phyloP scores from a whole-genome alignment of 352 stramenopile species.

The Globisporangium takayamanum region DNA sequence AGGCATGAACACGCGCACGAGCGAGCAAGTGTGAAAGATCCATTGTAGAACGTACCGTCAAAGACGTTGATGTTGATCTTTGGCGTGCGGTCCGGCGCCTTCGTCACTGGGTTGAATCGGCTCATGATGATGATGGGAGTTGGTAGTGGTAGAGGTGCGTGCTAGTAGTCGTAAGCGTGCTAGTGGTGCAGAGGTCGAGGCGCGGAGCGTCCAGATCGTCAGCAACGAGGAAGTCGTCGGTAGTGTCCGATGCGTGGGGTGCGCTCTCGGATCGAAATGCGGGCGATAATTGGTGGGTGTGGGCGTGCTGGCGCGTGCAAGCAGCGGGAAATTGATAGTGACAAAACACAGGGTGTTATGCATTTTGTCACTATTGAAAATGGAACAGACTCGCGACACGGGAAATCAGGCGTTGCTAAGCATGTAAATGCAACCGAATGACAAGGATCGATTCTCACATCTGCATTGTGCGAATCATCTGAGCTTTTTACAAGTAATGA shows the following conservation, averaged over 20 bases:
- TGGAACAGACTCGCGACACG: no score
- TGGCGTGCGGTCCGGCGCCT: constrained; percentile 13
- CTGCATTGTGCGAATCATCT: no score
- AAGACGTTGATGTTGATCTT: constrained; percentile 19
- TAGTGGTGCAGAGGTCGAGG: background rate
- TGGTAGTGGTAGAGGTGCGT: background rate
- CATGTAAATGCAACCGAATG: no score
- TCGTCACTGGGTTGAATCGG: constrained; percentile 10
- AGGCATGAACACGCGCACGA: background rate
- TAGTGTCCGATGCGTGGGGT: background rate
- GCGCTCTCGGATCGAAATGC: background rate
- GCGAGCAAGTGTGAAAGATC: background rate
- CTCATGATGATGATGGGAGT: constrained; percentile 6
- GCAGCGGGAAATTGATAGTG: background rate
- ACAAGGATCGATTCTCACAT: no score
- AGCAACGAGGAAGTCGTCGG: background rate
- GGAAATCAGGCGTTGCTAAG: no score
- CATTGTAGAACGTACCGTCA: constrained; percentile 6
- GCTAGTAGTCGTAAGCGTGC: background rate
- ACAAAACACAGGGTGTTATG: background rate
- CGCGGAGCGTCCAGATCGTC: no score
- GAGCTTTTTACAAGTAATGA: no score
- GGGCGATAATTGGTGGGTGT: constrained; percentile 4
- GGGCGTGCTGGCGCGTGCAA: background rate
- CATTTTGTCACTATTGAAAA: background rate